A percentile compares a stretch with the other conserved stretches of the same genome.
Evolutionary conservation across 768 basidiomycete genomes (phyloP).

Genomic region (Phlegmacium glaucopus): DNA sequence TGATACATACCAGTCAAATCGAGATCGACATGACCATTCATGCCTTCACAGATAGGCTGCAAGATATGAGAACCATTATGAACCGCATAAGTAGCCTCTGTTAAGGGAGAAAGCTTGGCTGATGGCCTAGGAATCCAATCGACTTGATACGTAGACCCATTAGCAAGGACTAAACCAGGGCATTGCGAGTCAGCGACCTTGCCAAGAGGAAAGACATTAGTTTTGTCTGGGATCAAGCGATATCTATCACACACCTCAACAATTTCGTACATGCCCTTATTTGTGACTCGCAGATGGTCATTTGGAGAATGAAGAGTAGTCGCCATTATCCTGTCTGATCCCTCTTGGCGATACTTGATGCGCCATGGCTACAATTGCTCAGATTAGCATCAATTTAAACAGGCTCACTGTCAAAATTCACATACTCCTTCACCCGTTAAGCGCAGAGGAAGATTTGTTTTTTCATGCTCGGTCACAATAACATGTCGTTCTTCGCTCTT

Average conservation of each 20-base stretch:
- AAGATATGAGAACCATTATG: constrained; percentile 76
- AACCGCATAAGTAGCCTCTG: constrained; percentile 51
- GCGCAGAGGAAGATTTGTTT: constrained; percentile 71
- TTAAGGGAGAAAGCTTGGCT: constrained; percentile 61
- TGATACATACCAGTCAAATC: constrained; percentile 65
- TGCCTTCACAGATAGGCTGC: constrained; percentile 78
- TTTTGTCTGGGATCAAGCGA: not conserved
- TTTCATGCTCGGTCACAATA: constrained; percentile 71
- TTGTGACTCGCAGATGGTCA: constrained; percentile 66
- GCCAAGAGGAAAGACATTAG: constrained; percentile 18
- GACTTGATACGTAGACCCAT: constrained; percentile 65
- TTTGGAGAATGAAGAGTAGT: constrained; percentile 59
- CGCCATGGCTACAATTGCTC: constrained; percentile 72
- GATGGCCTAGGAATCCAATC: constrained; percentile 79
- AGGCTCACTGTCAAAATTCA: constrained; percentile 5
- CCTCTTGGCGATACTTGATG: constrained; percentile 63
- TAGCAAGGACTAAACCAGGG: constrained; percentile 62
- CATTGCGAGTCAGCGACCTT: constrained; percentile 86
- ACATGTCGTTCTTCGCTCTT: constrained; percentile 51
- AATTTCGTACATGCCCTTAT: constrained; percentile 76
- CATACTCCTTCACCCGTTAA: constrained; percentile 89
- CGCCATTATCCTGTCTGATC: constrained; percentile 36
- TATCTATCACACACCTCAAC: constrained; percentile 44
- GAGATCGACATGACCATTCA: constrained; percentile 78
- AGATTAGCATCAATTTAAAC: not conserved